Percentiles rank a stretch among this genome's conserved stretches.
phyloP scores from a whole-genome alignment of 2,329 filamentous ascomycete genomes.

The Gyromitra esculenta region DNA sequence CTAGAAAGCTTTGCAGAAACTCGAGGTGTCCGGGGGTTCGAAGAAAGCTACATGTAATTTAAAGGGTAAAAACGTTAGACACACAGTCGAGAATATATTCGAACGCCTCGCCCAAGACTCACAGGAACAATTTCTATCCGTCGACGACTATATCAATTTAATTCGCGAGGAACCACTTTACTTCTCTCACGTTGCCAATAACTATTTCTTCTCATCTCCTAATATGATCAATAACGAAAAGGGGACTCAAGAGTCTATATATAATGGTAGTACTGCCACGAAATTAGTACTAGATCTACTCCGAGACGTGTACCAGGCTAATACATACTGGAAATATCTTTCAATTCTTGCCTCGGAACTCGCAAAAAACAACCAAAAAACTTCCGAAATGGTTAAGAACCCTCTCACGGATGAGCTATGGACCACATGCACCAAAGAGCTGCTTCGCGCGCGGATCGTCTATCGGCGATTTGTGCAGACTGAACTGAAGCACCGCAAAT shows the following conservation, averaged over 20 bases:
- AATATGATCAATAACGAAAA: constrained; percentile 2
- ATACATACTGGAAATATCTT: constrained; percentile 36
- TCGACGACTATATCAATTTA: constrained; percentile 20
- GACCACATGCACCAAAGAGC: constrained; percentile 31
- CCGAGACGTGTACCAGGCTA: constrained; percentile 24
- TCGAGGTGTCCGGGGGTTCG: constrained; percentile 6
- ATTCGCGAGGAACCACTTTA: constrained; percentile 38
- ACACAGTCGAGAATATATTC: neutral
- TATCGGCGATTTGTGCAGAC: constrained; percentile 37
- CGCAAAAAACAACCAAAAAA: neutral
- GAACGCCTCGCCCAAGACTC: constrained; percentile 11
- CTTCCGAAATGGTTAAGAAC: constrained; percentile 1
- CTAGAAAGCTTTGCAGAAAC: neutral
- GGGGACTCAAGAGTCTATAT: neutral
- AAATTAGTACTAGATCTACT: constrained; percentile 15
- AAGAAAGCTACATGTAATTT: neutral
- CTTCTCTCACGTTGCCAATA: constrained; percentile 14
- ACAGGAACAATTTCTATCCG: constrained; percentile 18
- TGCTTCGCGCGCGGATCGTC: constrained; percentile 16
- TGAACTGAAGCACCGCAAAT: constrained; percentile 32
- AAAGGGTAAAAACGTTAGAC: neutral
- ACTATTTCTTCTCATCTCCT: constrained; percentile 27
- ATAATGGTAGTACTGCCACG: neutral
- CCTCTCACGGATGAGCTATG: constrained; percentile 38
- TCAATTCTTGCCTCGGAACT: constrained; percentile 16